Base-by-base conservation (phyloP, 2,329 filamentous ascomycete species). In the Aspergillus ibericus region DNA sequence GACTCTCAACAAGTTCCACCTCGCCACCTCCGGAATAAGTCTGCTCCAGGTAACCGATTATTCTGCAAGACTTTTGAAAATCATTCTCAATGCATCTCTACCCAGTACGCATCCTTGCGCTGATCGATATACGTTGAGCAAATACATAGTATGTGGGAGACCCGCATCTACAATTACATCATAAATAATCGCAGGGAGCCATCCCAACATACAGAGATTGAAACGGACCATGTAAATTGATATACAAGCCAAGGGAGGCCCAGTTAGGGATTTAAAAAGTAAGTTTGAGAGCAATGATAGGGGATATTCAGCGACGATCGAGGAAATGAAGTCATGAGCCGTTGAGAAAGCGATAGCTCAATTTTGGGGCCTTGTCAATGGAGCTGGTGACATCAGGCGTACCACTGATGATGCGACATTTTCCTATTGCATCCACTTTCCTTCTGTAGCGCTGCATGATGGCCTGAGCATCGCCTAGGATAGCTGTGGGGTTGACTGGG, bases 241-340 rank as follows among this genome's bases (percentile, higher is more conserved):
- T 40, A 8, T 3, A 32, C 27, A n/a, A 7, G 2, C n/a, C 25
- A 16, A 13, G 15, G 5, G 15, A 32, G 15, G 27, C 5, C 7
- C 5, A 5, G 10, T 32, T 16, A 4, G n/a, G 16, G 12, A 12
- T 32, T 9, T n/a, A 29, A n/a, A 29, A 8, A 16, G 27, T 5
- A n/a, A 12, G 44, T 48, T 48, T n/a, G n/a, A 16, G 9, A 12
- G 13, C 25, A 29, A 34, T n/a, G 50, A 9, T 34, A 10, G 29
- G 32, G 15, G 18, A 25, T 42, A n/a, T 34, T 13, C 15, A 22
- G 35, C 15, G 25, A 13, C 27, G 38, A 20, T 15, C n/a, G 22
- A 53, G 36, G 13, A n/a, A n/a, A 53, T 53, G 51, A 53, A 29
- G 51, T 53, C 51, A 53, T 53, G 22, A n/a, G 51, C 22, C 16